phyloP scores from a whole-genome alignment of 2,329 filamentous ascomycete species.

The Fusarium odoratissimum region DNA sequence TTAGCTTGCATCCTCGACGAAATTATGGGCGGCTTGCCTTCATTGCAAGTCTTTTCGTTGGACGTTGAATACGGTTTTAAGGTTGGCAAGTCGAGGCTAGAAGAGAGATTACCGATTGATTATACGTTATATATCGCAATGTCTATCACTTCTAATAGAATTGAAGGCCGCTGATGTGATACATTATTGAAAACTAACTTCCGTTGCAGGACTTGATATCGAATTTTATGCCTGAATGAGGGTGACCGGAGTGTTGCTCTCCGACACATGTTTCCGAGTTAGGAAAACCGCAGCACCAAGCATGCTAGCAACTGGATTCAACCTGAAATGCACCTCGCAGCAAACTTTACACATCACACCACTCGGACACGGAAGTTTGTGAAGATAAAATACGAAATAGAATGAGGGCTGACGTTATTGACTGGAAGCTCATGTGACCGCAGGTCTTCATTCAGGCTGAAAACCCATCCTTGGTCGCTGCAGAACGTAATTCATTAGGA shows the following conservation, averaged over 20 bases:
- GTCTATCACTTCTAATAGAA: fast-evolving
- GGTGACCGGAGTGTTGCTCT: neutral
- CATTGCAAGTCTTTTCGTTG: neutral
- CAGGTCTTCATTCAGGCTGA: fast-evolving
- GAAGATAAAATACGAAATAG: fast-evolving
- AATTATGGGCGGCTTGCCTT: neutral
- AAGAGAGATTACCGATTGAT: fast-evolving
- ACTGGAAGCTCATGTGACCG: too few relatives aligned
- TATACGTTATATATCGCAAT: neutral
- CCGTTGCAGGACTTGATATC: too few relatives aligned
- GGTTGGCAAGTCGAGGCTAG: neutral
- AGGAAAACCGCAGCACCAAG: neutral
- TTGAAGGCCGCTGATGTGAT: neutral
- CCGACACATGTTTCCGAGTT: neutral
- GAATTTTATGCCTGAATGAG: too few relatives aligned
- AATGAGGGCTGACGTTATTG: fast-evolving
- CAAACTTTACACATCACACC: neutral
- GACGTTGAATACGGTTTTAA: fast-evolving
- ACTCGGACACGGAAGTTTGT: fast-evolving
- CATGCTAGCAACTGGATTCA: neutral
- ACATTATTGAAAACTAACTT: fast-evolving
- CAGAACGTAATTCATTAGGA: too few relatives aligned
- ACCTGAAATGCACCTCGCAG: neutral
- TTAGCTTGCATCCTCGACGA: neutral
- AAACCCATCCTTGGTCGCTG: fast-evolving